These are phyloP conservation scores for Paecilomyces fulvus DNA, from an alignment of 2,329 filamentous ascomycete genomes.

Conservation along the genomic window DNA sequence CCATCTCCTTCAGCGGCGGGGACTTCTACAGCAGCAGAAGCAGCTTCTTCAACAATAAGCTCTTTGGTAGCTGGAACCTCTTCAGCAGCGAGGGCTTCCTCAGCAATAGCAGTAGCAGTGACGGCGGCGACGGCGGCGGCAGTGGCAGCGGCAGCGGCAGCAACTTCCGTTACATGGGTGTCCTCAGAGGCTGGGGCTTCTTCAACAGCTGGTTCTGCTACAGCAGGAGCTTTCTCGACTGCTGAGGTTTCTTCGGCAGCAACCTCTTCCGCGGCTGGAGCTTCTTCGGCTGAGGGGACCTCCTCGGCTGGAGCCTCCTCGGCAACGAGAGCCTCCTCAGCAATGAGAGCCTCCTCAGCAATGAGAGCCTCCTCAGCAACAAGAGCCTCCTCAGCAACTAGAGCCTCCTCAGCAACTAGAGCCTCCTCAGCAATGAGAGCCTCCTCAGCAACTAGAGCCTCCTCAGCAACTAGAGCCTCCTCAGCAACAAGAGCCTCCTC, in stretches of 20 bases:
- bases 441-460: slow-evolving; percentile 1
- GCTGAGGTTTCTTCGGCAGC: slow-evolving; percentile 3
- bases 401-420: slow-evolving; percentile 1
- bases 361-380: slow-evolving; percentile 1
- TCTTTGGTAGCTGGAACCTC: background rate
- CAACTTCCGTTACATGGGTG: no score
- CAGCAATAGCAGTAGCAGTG: no score
- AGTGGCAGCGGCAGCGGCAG: no score
- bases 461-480: background rate
- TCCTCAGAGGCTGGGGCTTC: background rate
- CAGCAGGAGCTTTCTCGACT: slow-evolving; percentile 1
- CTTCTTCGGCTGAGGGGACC: background rate
- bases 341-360: slow-evolving; percentile 1
- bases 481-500: no score
- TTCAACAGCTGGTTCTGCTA: background rate
- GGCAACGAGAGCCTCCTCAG: background rate
- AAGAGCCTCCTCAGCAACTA: slow-evolving; percentile 1
- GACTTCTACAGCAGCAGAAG: background rate
- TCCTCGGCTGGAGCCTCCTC: background rate
- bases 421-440: background rate
- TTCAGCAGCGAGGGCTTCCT: background rate
- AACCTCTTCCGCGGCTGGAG: slow-evolving; percentile 5
- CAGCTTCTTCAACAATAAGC: background rate
- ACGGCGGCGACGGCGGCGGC: no score
- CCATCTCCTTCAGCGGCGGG: background rate